phyloP scores from a whole-genome alignment of 2,329 filamentous ascomycete genomes.

The Cyphellophora attinorum region DNA sequence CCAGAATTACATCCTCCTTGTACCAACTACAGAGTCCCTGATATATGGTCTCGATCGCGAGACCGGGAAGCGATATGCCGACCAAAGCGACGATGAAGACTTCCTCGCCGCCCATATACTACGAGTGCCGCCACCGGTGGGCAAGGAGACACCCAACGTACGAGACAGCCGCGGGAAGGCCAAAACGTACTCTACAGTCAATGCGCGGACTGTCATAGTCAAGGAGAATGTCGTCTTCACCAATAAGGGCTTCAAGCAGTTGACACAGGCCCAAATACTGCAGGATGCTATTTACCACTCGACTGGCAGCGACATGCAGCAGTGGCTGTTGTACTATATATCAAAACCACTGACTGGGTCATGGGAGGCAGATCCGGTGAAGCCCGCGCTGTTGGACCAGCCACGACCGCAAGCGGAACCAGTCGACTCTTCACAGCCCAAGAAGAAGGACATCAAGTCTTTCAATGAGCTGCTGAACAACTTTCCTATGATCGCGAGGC shows the following conservation, averaged over 20 bases:
- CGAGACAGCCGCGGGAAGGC: conserved; percentile 87
- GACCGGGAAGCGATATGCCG: conserved; percentile 63
- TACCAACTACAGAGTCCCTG: conserved; percentile 86
- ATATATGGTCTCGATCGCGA: conserved; percentile 82
- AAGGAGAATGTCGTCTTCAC: conserved; percentile 90
- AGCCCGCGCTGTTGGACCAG: conserved; percentile 15
- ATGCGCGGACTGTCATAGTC: conserved; percentile 84
- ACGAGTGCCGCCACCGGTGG: conserved; percentile 57
- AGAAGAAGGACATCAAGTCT: conserved; percentile 82
- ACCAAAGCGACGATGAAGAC: conserved; percentile 81
- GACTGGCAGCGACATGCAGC: conserved; percentile 76
- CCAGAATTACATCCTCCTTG: conserved; percentile 86
- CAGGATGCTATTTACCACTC: conserved; percentile 81
- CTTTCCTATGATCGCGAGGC: conserved; percentile 90
- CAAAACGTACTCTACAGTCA: conserved; percentile 85
- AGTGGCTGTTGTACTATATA: conserved; percentile 96
- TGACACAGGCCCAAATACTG: conserved; percentile 81
- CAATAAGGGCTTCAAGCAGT: conserved; percentile 92
- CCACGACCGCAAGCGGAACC: conserved; percentile 14
- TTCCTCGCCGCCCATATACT: conserved; percentile 96
- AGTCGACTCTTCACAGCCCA: conserved; percentile 34
- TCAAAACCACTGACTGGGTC: conserved; percentile 76
- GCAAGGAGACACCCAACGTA: conserved; percentile 48
- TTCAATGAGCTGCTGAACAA: conserved; percentile 84
- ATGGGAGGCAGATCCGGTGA: conserved; percentile 57